Conservation (phyloP, 2,329 filamentous ascomycete genomes). For the Teratosphaeriaceae sp. region DNA sequence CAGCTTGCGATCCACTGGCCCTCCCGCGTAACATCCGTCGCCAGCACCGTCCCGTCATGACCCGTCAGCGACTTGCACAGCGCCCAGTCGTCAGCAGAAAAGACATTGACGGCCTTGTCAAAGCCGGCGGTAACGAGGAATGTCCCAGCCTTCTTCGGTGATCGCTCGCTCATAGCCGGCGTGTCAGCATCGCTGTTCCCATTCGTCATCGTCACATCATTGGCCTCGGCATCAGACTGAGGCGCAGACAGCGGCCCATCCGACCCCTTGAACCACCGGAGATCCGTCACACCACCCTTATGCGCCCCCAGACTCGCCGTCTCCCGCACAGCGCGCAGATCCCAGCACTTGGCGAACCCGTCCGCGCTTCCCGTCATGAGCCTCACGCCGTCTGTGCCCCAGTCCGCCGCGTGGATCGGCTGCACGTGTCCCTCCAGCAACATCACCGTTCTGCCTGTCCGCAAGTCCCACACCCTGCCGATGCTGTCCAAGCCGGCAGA, state of each 20-base stretch:
- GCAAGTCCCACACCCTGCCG: conserved; percentile 89
- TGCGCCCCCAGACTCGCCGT: conserved; percentile 86
- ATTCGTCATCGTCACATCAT: conserved; percentile 15
- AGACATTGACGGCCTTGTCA: conserved; percentile 91
- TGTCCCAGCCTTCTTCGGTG: conserved; percentile 78
- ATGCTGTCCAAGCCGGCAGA: conserved; percentile 94
- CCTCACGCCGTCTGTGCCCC: conserved; percentile 86
- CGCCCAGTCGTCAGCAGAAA: conserved; percentile 94
- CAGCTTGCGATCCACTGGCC: conserved; percentile 90
- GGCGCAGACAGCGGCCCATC: conserved; percentile 64
- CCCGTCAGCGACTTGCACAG: conserved; percentile 80
- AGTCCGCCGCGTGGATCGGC: conserved; percentile 88
- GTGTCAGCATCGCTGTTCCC: conserved; percentile 11
- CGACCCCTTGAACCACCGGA: conserved; percentile 86
- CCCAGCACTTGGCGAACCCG: conserved; percentile 97
- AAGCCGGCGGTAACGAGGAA: conserved; percentile 90
- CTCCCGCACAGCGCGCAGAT: conserved; percentile 79
- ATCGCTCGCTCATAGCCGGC: conserved; percentile 12
- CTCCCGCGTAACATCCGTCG: conserved; percentile 79
- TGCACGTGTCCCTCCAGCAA: conserved; percentile 89
- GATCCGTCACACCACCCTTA: conserved; percentile 81
- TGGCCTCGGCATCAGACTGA: conserved; percentile 41
- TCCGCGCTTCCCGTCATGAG: conserved; percentile 88
- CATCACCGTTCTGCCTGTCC: conserved; percentile 91
- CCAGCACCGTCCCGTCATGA: conserved; percentile 87